phyloP scores from a whole-genome alignment of 305 asterid species.

The Euphrasia arctica region DNA sequence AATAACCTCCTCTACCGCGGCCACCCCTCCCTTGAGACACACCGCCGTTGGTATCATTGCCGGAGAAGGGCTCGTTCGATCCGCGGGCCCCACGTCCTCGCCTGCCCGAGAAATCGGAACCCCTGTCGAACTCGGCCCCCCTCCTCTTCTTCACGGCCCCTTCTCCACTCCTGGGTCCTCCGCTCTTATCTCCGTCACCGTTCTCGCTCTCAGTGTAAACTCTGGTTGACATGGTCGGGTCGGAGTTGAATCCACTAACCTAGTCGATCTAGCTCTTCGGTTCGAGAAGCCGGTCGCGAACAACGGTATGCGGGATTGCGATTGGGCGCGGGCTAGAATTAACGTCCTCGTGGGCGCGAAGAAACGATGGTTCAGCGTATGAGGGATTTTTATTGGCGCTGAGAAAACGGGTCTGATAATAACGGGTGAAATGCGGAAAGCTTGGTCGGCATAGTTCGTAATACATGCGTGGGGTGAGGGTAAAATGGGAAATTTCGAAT shows the following conservation, averaged over 20 bases:
- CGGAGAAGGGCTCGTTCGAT: slow-evolving; percentile 14
- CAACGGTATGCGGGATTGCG: not conserved
- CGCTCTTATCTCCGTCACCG: slow-evolving; percentile 30
- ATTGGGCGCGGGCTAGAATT: slow-evolving; percentile 24
- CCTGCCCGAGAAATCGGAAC: slow-evolving; percentile 32
- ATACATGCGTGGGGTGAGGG: slow-evolving; percentile 19
- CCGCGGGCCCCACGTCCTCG: slow-evolving; percentile 33
- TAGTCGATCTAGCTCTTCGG: slow-evolving; percentile 80
- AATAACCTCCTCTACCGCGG: too few relatives aligned
- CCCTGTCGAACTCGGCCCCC: slow-evolving; percentile 34
- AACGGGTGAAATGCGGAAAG: slow-evolving; percentile 28
- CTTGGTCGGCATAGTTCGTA: slow-evolving; percentile 32
- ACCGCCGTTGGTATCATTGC: slow-evolving; percentile 21
- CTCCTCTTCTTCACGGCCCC: slow-evolving; percentile 46
- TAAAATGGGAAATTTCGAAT: slow-evolving; percentile 21
- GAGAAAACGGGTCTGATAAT: slow-evolving; percentile 48
- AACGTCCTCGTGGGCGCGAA: slow-evolving; percentile 32
- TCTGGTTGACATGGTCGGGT: slow-evolving; percentile 46
- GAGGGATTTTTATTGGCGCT: slow-evolving; percentile 47
- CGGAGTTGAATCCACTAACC: slow-evolving; percentile 80
- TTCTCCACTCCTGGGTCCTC: slow-evolving; percentile 34
- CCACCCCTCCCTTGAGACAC: slow-evolving; percentile 1
- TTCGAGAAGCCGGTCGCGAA: slow-evolving; percentile 16
- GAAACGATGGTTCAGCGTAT: slow-evolving; percentile 44
- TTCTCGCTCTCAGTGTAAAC: slow-evolving; percentile 53